Evolutionary conservation across 495 filamentous ascomycete genomes (phyloP).

Genomic region (Trichoderma orchidacearum): DNA sequence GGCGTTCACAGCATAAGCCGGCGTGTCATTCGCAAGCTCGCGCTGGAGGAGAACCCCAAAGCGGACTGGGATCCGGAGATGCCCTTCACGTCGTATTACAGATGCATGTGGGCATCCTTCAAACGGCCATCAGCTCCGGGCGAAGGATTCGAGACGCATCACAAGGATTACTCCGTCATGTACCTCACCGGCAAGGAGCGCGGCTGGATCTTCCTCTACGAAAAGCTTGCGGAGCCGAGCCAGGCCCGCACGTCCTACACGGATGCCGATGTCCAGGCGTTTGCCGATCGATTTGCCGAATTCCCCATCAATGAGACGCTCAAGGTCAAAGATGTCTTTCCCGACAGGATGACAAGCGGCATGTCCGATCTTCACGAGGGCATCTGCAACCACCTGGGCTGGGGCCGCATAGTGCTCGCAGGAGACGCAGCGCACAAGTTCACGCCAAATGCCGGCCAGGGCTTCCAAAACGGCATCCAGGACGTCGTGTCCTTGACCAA

Average conservation of each 20-base stretch:
- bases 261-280: conserved; percentile 12
- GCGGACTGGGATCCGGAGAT: conserved; percentile 10
- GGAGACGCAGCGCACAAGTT: conserved; percentile 32
- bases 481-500: conserved; percentile 22
- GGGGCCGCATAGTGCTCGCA: conserved; percentile 18
- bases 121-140: background rate
- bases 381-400: conserved; percentile 18
- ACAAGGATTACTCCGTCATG: conserved; percentile 3
- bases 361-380: conserved; percentile 23
- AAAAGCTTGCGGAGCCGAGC: conserved; percentile 14
- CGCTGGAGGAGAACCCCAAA: conserved; percentile 6
- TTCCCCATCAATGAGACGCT: conserved; percentile 8
- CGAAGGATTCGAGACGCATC: background rate
- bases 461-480: conserved; percentile 19
- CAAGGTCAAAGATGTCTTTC: conserved; percentile 18
- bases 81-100: conserved; percentile 7
- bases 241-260: conserved; percentile 13
- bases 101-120: conserved; percentile 1
- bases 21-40: conserved; percentile 5
- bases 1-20: conserved; percentile 30
- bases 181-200: conserved; percentile 11
- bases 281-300: conserved; percentile 14
- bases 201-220: conserved; percentile 23
- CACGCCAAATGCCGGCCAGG: conserved; percentile 17
- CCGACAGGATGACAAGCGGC: conserved; percentile 7